Base-by-base conservation (phyloP, 169 alveolate genomes). In the Eimeria praecox region DNA sequence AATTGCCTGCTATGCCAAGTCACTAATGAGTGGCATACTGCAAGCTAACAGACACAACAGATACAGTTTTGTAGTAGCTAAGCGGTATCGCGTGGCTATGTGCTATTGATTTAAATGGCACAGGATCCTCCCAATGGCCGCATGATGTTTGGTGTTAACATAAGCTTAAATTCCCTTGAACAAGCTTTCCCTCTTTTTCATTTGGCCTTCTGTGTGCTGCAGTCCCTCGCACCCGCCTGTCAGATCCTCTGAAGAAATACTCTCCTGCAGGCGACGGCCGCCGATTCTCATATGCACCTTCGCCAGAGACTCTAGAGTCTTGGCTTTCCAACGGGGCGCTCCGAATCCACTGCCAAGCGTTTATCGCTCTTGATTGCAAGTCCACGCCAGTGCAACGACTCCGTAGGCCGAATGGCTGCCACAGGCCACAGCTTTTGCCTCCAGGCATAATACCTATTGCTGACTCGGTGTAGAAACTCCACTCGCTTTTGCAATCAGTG, bases 201-300 rank as follows among this genome's bases (percentile, higher is more conserved):
- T 24, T 46, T 30, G 16, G 42, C 46, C 46, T 20, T n/a, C 56
- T 80, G 42, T 27, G 38, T 4, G 18, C 27, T 3, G n/a, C 96
- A 92, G 96, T 92, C 56, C 96, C 96, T 8, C 96, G 96, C 54
- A 92, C 96, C 49, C 91, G 96, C 22, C 87, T 92, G 80, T 90
- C 92, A 16, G 96, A 92, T 46, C 96, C 96, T 35, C 40, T 92
- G 77, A 92, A 92, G 73, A 92, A 92, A 40, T 92, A 92, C 44
- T 92, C 49, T 46, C 92, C 92, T 20, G 96, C 92, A 14, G 96
- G 96, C 2, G 96, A 92, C 92, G 96, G 96, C 75, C 83, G 96
- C 71, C 71, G 96, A 30, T 92, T 92, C 73, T 92, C 96, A 3
- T 92, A 92, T 69, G 88, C 96, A 56, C 96, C 96, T 6, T 78